phyloP scores from a whole-genome alignment of 2,329 filamentous ascomycete species.

The Pseudocercospora pini-densiflorae region DNA sequence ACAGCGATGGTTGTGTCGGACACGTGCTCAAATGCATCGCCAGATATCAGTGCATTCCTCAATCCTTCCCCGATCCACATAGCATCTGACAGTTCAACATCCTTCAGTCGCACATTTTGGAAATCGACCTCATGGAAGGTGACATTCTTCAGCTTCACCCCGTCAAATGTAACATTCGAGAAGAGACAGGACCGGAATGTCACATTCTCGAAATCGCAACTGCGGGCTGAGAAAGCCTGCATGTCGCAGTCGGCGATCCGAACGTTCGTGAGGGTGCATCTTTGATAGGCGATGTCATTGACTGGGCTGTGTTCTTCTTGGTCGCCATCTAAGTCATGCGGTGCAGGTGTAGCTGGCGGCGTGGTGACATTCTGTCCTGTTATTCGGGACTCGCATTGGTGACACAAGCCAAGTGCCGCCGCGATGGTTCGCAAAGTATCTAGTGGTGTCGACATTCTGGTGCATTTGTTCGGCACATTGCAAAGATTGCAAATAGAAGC shows the following conservation, averaged over 20 bases:
- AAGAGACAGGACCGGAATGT: slow-evolving; percentile 15
- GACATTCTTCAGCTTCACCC: slow-evolving; percentile 19
- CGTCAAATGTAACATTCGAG: slow-evolving; percentile 16
- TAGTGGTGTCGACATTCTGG: background rate
- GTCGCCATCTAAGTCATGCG: background rate
- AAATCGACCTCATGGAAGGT: slow-evolving; percentile 16
- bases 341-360: slow-evolving; percentile 11
- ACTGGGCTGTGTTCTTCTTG: background rate
- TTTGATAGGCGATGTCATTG: slow-evolving; percentile 14
- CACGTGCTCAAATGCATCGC: slow-evolving; percentile 7
- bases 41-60: slow-evolving; percentile 12
- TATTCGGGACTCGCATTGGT: slow-evolving; percentile 9
- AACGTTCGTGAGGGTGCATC: slow-evolving; percentile 16
- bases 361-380: slow-evolving; percentile 7
- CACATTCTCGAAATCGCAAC: slow-evolving; percentile 13
- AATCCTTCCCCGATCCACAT: slow-evolving; percentile 11
- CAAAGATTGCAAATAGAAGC: background rate
- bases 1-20: background rate
- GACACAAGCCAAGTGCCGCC: slow-evolving; percentile 5
- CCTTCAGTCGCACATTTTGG: slow-evolving; percentile 9
- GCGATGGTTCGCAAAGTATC: slow-evolving; percentile 9
- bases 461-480: background rate
- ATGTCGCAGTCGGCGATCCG: slow-evolving; percentile 13
- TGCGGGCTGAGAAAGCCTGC: slow-evolving; percentile 12
- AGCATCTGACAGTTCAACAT: slow-evolving; percentile 11